These are phyloP conservation scores for Carex cristatella DNA, from an alignment of 176 grass and related monocot genomes.

Conservation along the genomic window DNA sequence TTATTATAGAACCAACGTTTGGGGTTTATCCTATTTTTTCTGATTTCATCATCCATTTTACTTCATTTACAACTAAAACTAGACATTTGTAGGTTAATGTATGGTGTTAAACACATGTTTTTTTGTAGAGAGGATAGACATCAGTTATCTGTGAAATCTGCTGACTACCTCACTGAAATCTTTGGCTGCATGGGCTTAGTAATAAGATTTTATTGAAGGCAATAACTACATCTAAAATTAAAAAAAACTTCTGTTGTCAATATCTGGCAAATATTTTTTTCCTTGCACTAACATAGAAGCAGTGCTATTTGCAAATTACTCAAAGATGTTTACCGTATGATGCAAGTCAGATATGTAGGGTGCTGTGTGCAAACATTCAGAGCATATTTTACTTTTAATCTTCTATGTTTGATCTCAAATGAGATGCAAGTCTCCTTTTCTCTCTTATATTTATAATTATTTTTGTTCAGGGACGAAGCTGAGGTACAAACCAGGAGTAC, in stretches of 20 bases:
- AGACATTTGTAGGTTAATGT: not conserved
- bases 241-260: not conserved
- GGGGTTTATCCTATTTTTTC: not conserved
- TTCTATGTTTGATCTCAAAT: not conserved
- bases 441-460: not conserved
- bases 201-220: not conserved
- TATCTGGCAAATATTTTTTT: not conserved
- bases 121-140: not conserved
- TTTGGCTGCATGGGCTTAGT: not conserved
- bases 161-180: not conserved
- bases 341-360: not conserved
- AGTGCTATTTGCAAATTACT: not conserved
- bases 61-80: not conserved
- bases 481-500: slow-evolving; percentile 58
- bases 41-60: not conserved
- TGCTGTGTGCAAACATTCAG: not conserved
- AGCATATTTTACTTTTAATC: not conserved
- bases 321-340: not conserved
- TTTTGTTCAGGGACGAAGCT: slow-evolving; percentile 56
- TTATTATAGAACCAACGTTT: not conserved
- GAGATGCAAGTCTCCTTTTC: too few species aligned
- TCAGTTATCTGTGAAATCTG: not conserved
- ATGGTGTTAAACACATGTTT: not conserved
- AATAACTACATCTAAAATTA: not conserved
- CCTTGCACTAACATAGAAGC: not conserved